phyloP scores from a whole-genome alignment of 371 early-diverging fungal genomes.

The Fennellomyces sp. region DNA sequence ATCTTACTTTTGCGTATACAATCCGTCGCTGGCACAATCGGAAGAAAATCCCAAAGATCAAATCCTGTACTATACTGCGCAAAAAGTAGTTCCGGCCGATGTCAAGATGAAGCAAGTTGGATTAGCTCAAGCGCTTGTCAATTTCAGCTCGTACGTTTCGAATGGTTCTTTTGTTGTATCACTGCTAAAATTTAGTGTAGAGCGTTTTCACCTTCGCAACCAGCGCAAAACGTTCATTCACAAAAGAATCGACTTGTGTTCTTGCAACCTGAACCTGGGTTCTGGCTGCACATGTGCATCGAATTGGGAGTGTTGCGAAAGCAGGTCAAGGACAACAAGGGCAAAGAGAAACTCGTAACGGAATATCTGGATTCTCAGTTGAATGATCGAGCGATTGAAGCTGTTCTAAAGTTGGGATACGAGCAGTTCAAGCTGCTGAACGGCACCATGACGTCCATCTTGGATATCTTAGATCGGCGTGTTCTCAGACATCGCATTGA shows the following conservation, averaged over 20 bases:
- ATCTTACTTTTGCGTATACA: slow-evolving; percentile 78
- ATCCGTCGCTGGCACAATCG: slow-evolving; percentile 71
- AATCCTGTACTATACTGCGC: slow-evolving; percentile 77
- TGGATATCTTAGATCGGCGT: slow-evolving; percentile 30
- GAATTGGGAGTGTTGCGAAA: slow-evolving; percentile 57
- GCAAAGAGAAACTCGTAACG: slow-evolving; percentile 57
- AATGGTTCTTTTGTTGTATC: background rate
- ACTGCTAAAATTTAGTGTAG: too few relatives aligned
- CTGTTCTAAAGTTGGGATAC: slow-evolving; percentile 59
- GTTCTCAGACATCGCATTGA: slow-evolving; percentile 52
- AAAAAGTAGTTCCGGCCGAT: slow-evolving; percentile 73
- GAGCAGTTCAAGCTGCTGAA: slow-evolving; percentile 62
- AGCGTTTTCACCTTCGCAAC: slow-evolving; percentile 64
- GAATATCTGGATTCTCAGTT: slow-evolving; percentile 66
- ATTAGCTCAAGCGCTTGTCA: slow-evolving; percentile 78
- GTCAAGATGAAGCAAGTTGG: slow-evolving; percentile 84
- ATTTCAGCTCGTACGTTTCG: slow-evolving; percentile 67
- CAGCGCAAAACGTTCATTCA: slow-evolving; percentile 72
- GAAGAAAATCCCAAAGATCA: slow-evolving; percentile 77
- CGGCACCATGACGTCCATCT: slow-evolving; percentile 43
- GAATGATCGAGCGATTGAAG: slow-evolving; percentile 58
- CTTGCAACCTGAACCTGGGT: slow-evolving; percentile 72
- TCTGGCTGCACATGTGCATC: slow-evolving; percentile 78
- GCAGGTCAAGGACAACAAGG: slow-evolving; percentile 56
- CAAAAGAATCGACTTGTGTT: slow-evolving; percentile 73